Evolutionary conservation across 371 early-diverging fungal genomes (phyloP).

Genomic region (Mortierella sp.): DNA sequence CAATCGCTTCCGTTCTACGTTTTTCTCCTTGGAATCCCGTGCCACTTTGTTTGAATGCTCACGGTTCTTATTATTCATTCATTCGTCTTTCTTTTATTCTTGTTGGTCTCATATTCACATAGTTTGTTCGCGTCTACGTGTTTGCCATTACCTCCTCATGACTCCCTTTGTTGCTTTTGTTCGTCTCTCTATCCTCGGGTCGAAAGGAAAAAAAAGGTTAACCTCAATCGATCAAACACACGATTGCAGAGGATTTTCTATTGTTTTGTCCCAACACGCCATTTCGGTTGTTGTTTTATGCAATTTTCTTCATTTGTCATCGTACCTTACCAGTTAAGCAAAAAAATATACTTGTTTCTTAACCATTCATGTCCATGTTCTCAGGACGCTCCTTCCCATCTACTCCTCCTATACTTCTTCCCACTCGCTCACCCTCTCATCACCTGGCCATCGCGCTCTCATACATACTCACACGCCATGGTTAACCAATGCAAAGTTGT

Average conservation of each 20-base stretch:
- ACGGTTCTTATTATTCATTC: not conserved
- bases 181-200: not conserved
- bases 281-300: not conserved
- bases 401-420: not conserved
- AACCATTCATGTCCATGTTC: not conserved
- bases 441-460: not conserved
- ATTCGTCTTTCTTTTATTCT: no score
- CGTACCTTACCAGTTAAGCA: not conserved
- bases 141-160: not conserved
- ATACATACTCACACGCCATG: not conserved
- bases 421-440: not conserved
- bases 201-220: not conserved
- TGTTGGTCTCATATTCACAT: no score
- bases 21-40: not conserved
- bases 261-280: not conserved
- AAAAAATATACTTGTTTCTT: not conserved
- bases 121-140: no score
- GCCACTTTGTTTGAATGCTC: not conserved
- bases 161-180: not conserved
- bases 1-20: not conserved
- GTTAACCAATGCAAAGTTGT: no score
- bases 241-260: not conserved
- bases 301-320: not conserved
- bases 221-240: not conserved
- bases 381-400: not conserved